Base-by-base conservation (phyloP, 1,284 basidiomycete genomes). In the Tylopilus orsonianus region DNA sequence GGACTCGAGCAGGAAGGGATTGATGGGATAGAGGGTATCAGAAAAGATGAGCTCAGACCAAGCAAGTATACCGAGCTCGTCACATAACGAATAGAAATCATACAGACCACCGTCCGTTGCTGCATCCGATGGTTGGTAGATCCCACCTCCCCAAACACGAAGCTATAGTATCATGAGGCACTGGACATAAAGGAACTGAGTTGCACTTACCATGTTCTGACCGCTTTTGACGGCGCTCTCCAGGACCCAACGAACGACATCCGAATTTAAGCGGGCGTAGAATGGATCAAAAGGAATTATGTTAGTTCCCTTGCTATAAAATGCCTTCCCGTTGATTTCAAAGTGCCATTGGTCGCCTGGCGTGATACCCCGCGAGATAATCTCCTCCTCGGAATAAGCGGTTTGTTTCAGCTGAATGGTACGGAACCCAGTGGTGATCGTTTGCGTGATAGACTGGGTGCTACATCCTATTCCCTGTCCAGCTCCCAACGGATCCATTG, bases 41-140 rank as follows among this genome's bases (percentile, higher is more conserved):
- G 81, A 83, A 63, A 83, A 84, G 44, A 81, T 80, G 43, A 81
- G 73, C 57, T 85, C 83, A 3, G 79, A 80, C 83, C 83, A 14
- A 3, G 75, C 79, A 40, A 85, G 66, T 50, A 84, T 79, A 7
- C 83, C 82, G 0, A 83, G 68, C 57, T 83, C 79, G 58, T 85
- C 82, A 58, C 80, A 83, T 20, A 78, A 59, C 1, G 76, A 72
- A 60, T 82, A 80, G 53, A 84, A 78, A 53, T 78, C 72, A 57
- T 82, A 81, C 7, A 73, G 71, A 22, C 78, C 80, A 3, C 76
- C 75, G 12, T 69, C 70, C 0, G 65, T 66, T 5, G 57, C 55
- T 8, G 68, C 52, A n/a, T 66, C 61, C 2, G 73, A 75, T 3
- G 75, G 75, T 50, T 78, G 75, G 53, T 77, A 78, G 4, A 71